These are phyloP conservation scores for Emergomyces pasteurianus DNA, from an alignment of 2,329 filamentous ascomycete genomes.

Conservation along the genomic window DNA sequence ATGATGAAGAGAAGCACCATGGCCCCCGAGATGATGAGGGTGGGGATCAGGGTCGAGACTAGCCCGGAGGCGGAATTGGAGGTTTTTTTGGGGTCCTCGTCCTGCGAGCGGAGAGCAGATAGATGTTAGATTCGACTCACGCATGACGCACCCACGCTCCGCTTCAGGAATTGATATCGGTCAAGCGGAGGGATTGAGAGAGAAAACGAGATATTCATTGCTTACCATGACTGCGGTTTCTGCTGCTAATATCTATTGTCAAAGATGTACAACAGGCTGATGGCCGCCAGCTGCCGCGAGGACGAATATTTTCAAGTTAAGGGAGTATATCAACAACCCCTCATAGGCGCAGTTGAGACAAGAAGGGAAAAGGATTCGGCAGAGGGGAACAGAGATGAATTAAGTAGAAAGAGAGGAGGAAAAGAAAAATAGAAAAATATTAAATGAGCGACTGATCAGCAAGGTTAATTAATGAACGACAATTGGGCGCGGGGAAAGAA, in stretches of 20 bases:
- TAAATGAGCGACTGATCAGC: slow-evolving; percentile 3
- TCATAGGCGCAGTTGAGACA: neutral
- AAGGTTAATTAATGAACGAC: slow-evolving; percentile 1
- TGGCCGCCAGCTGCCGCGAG: neutral
- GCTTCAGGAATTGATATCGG: neutral
- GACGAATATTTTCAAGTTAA: neutral
- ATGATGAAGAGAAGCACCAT: slow-evolving; percentile 41
- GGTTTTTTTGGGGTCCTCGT: slow-evolving; percentile 5
- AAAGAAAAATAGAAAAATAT: slow-evolving; percentile 1
- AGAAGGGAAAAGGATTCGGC: neutral
- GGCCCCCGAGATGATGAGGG: slow-evolving; percentile 32
- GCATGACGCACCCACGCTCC: neutral
- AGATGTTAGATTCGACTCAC: neutral
- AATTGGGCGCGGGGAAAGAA: neutral
- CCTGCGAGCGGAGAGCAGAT: slow-evolving; percentile 3
- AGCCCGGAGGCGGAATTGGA: slow-evolving; percentile 32
- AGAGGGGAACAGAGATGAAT: neutral
- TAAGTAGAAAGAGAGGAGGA: neutral
- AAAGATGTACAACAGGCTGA: neutral
- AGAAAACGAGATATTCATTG: neutral
- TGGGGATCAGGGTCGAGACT: slow-evolving; percentile 37
- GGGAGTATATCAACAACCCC: neutral
- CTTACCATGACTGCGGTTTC: neutral
- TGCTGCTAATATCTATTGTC: neutral
- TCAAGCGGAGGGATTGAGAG: neutral